Percentiles rank a stretch among this genome's conserved stretches.
phyloP scores from a whole-genome alignment of 202 grass and related monocot species.

The Setaria viridis region DNA sequence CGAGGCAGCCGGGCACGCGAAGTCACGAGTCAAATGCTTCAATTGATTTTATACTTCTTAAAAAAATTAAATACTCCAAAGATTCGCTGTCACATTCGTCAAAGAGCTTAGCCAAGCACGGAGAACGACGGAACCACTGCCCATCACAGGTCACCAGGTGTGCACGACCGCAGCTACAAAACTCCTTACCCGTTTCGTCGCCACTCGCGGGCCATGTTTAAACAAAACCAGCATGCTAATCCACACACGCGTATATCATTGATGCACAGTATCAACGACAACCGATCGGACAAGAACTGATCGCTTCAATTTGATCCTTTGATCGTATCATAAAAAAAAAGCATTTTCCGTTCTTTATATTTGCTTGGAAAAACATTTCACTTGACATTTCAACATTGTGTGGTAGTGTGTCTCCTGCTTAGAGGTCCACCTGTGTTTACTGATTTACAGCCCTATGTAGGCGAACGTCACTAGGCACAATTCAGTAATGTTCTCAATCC shows the following conservation, averaged over 20 bases:
- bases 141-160: conserved; percentile 28
- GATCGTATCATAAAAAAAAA: background rate
- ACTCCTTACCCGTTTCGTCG: background rate
- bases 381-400: background rate
- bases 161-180: background rate
- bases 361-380: background rate
- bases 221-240: conserved; percentile 25
- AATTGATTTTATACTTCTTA: background rate
- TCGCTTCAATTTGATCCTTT: background rate
- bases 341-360: background rate
- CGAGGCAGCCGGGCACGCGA: background rate
- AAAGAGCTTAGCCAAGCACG: conserved; percentile 29
- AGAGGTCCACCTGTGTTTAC: background rate
- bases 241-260: conserved; percentile 4
- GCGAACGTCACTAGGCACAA: background rate
- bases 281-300: background rate
- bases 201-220: background rate
- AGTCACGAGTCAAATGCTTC: conserved; percentile 19
- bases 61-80: background rate
- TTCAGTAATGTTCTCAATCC: background rate
- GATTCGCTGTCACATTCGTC: conserved; percentile 24
- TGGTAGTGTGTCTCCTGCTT: background rate
- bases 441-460: background rate
- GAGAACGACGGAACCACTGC: conserved; percentile 26
- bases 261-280: background rate